Conservation (phyloP, 139 green algal species). For the Yamagishiella unicocca region DNA sequence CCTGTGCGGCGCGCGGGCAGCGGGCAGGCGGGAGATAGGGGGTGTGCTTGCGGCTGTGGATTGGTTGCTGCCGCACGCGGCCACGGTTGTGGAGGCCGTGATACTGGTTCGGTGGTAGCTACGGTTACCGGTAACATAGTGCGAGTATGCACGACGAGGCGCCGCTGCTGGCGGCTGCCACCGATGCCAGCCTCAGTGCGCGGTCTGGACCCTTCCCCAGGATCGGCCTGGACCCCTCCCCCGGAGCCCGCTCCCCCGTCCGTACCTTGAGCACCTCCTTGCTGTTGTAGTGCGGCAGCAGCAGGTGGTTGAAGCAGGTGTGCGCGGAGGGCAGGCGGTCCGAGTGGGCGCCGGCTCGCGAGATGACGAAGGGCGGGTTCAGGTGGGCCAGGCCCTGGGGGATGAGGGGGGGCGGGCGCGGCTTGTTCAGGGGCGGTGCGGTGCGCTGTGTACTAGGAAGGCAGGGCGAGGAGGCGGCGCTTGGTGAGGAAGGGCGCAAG, state of each 20-base stretch:
- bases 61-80: conserved; percentile 47
- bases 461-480: too few species aligned
- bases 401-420: neutral
- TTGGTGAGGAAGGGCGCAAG: too few species aligned
- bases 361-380: conserved; percentile 75
- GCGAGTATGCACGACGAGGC: neutral
- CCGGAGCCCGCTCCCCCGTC: neutral
- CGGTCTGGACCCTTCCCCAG: neutral
- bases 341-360: conserved; percentile 52
- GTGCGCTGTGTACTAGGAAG: too few species aligned
- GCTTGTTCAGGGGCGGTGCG: too few species aligned
- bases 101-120: neutral
- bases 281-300: conserved; percentile 85
- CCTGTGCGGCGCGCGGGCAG: too few species aligned
- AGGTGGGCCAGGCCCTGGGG: conserved; percentile 68
- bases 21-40: too few species aligned
- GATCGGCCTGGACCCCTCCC: too few species aligned
- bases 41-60: too few species aligned
- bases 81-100: neutral
- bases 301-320: conserved; percentile 95
- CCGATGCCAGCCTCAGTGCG: neutral
- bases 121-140: neutral
- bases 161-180: neutral
- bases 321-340: conserved; percentile 87
- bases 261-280: conserved; percentile 34